Base-by-base conservation (phyloP, 305 asterid genomes). In the Solanum aculeatissimum region DNA sequence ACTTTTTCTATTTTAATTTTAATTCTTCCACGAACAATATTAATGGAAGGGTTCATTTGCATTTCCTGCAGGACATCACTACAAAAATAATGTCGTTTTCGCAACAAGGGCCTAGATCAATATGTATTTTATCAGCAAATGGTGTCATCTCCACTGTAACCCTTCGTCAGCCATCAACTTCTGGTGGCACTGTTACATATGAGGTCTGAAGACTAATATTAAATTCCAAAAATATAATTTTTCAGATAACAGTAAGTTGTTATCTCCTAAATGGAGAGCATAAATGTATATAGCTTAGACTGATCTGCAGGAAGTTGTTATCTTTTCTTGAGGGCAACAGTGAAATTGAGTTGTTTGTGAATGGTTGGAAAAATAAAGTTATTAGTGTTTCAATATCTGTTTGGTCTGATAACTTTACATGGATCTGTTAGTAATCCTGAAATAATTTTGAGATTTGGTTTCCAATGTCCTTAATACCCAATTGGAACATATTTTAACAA, bases 81-180 rank as follows among this genome's bases (percentile, higher is more conserved):
- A 86, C 93, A 78, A 93, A 92, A 89, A 89, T 95, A 84, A 83
- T 91, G 80, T 90, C 97, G 8, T 93, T 93, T 83, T 86, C 93
- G 6, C 90, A 86, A 83, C 95, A 91, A 80, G 97, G 95, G n/a
- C 91, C 95, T 49, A 83, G 95, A 85, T 90, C 93, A 69, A 82
- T 93, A 83, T 96, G 95, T 66, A 81, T 95, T 74, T 89, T 95
- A 90, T 95, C 97, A 4, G 98, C 95, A 72, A 82, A 89, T 75
- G 98, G 98, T 81, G 89, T 95, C 84, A 84, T 95, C 86, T 94
- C 97, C 58, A 92, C 94, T 12, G 96, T 92, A 84, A 95, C 90
- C 38, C 92, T 89, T n/a, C 89, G 88, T 27, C 92, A 89, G 60
- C 89, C 92, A 35, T 92, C 95, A 80, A 83, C 92, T 82, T 93